phyloP scores from a whole-genome alignment of 495 filamentous ascomycete species.

The Penicillium nucicola region DNA sequence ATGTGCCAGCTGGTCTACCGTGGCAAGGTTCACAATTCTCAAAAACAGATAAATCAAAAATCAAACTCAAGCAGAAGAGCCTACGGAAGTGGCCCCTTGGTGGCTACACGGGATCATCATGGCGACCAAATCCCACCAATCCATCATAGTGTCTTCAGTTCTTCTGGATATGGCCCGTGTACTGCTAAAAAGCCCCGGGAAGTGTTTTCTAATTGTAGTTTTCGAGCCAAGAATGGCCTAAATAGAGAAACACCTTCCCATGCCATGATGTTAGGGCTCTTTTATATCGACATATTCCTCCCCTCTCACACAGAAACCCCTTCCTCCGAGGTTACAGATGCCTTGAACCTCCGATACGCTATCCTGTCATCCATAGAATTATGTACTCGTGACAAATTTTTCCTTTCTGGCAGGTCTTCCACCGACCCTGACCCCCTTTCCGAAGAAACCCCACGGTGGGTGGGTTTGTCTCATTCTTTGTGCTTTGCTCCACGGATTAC shows the following conservation, averaged over 20 bases:
- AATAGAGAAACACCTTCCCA: conserved; percentile 9
- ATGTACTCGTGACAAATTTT: conserved; percentile 24
- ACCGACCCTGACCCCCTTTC: conserved; percentile 5
- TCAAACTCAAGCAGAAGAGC: neutral
- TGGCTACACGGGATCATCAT: conserved; percentile 14
- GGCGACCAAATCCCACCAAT: neutral
- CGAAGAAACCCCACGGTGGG: neutral
- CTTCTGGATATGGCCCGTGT: conserved; percentile 20
- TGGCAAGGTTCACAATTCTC: conserved; percentile 21
- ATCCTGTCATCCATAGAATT: conserved; percentile 2
- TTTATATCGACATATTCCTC: conserved; percentile 12
- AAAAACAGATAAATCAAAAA: conserved; percentile 13
- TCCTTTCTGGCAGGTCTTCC: conserved; percentile 17
- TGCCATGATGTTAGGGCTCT: conserved; percentile 2
- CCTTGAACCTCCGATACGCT: conserved; percentile 1
- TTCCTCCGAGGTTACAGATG: conserved; percentile 1
- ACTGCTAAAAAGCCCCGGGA: conserved; percentile 3
- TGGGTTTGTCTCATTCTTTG: neutral
- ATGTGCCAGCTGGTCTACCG: conserved; percentile 23
- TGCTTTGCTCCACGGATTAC: neutral
- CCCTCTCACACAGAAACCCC: neutral
- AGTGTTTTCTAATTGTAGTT: neutral
- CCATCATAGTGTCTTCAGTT: neutral
- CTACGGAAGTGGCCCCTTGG: neutral
- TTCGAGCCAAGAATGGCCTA: neutral